phyloP scores from a whole-genome alignment of 768 basidiomycete genomes.

The Floccularia luteovirens region DNA sequence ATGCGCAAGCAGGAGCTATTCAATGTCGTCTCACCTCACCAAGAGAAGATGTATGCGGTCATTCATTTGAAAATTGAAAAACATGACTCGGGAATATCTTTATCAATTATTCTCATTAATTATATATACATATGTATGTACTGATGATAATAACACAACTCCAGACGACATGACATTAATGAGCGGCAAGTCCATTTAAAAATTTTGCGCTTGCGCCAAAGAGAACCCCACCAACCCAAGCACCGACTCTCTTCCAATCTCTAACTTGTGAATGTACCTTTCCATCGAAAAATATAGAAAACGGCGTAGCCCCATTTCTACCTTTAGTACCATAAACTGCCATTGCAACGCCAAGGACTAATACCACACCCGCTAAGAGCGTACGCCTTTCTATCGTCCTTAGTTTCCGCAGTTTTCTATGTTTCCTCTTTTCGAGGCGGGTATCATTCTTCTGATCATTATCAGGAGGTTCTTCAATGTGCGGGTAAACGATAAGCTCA shows the following conservation, averaged over 20 bases:
- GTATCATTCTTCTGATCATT: conserved; percentile 14
- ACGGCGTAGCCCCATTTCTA: conserved; percentile 9
- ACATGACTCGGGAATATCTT: no score
- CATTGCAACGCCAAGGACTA: conserved; percentile 66
- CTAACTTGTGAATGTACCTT: conserved; percentile 8
- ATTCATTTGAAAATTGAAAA: no score
- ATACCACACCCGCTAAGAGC: conserved; percentile 57
- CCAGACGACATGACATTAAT: no score
- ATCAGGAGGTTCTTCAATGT: conserved; percentile 27
- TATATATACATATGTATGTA: no score
- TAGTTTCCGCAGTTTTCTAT: conserved; percentile 11
- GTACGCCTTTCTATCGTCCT: conserved; percentile 26
- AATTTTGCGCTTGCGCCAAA: conserved; percentile 9
- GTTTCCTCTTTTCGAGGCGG: conserved; percentile 12
- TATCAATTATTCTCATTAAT: no score
- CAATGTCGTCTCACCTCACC: no score
- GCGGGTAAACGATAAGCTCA: conserved; percentile 50
- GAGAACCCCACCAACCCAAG: conserved; percentile 19
- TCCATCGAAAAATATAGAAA: conserved; percentile 8
- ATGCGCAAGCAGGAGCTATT: no score
- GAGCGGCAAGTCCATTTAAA: conserved; percentile 2
- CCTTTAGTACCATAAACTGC: conserved; percentile 43
- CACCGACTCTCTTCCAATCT: conserved; percentile 18
- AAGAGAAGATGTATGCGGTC: no score
- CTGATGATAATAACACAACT: no score